A percentile compares a stretch with the other conserved stretches of the same genome.
Evolutionary conservation across 768 basidiomycete genomes (phyloP).

Genomic region (Dendrothele bispora): DNA sequence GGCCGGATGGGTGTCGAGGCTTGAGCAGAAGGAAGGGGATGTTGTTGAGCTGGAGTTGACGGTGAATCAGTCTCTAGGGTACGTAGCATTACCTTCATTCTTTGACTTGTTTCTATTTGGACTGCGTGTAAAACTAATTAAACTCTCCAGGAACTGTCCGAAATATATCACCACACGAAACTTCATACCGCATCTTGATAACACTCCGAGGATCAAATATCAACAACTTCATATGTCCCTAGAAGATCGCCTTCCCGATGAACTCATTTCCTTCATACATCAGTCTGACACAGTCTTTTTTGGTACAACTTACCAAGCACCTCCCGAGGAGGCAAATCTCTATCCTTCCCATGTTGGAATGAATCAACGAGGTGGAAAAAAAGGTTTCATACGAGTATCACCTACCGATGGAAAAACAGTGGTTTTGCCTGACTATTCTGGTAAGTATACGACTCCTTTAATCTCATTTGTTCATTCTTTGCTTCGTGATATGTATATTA

Average conservation of each 20-base stretch:
- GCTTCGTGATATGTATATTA: conserved; percentile 1
- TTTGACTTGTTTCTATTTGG: background rate
- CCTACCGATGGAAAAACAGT: conserved; percentile 55
- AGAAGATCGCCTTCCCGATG: conserved; percentile 46
- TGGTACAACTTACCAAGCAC: conserved; percentile 49
- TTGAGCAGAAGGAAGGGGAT: conserved; percentile 25
- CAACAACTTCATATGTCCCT: conserved; percentile 30
- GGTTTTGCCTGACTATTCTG: conserved; percentile 61
- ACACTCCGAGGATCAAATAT: conserved; percentile 38
- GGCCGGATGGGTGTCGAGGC: conserved; percentile 43
- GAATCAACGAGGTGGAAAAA: conserved; percentile 60
- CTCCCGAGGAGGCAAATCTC: conserved; percentile 29
- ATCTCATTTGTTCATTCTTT: background rate
- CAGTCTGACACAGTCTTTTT: conserved; percentile 55
- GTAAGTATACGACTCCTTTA: conserved; percentile 24
- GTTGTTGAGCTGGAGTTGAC: conserved; percentile 35
- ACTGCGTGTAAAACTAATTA: background rate
- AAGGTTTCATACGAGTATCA: conserved; percentile 58
- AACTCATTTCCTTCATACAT: conserved; percentile 47
- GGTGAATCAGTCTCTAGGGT: conserved; percentile 64
- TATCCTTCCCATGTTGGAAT: conserved; percentile 62
- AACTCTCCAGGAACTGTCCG: conserved; percentile 56
- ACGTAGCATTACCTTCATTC: conserved; percentile 17
- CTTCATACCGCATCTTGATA: conserved; percentile 40
- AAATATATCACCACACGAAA: conserved; percentile 66